Base-by-base conservation (phyloP, 306 rosid species). In the Gastrolobium villosum region DNA sequence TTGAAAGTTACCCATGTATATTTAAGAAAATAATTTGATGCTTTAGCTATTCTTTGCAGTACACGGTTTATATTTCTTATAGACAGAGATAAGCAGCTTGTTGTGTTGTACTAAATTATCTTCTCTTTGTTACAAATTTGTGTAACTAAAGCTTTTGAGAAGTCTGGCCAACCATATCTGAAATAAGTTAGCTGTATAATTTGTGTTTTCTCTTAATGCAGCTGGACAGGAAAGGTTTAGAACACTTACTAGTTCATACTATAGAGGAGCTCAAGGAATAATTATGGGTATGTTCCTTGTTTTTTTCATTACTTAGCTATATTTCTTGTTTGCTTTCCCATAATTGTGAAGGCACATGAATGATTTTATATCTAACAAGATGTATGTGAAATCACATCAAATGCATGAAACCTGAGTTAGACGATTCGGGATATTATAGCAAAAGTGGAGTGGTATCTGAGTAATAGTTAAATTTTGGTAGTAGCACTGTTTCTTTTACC, bases 191-290 rank as follows among this genome's bases (percentile, higher is more conserved):
- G 59, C 54, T 46, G 37, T 35, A 48, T 67, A 48, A 61, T 72
- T 46, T 43, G 49, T 69, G 32, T 41, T 78, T 67, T 45, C 46
- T 59, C 45, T 5, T 77, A 9, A 6, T 76, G 82, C 88, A 93
- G 98, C 98, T 81, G 98, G 98, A 57, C 96, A 93, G 71, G 98
- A 93, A 86, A 88, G 94, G 76, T 93, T 93, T 74, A 86, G 98
- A 79, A 93, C 94, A 35, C 88, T 91, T 31, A 93, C 98, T 7
- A 86, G 98, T 79, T 93, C 98, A 50, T 93, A 93, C 60, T 93
- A 93, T 81, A 87, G 98, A 82, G 98, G 96, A 55, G 98, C 96
- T 77, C 96, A 93, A 85, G 96, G 96, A 70, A 87, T 93, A 65
- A 89, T 93, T 37, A 82, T 93, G 93, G 96, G 96, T 93, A 90